Conservation (phyloP, 2,329 filamentous ascomycete species). For the Fusarium tanahbumbuense region DNA sequence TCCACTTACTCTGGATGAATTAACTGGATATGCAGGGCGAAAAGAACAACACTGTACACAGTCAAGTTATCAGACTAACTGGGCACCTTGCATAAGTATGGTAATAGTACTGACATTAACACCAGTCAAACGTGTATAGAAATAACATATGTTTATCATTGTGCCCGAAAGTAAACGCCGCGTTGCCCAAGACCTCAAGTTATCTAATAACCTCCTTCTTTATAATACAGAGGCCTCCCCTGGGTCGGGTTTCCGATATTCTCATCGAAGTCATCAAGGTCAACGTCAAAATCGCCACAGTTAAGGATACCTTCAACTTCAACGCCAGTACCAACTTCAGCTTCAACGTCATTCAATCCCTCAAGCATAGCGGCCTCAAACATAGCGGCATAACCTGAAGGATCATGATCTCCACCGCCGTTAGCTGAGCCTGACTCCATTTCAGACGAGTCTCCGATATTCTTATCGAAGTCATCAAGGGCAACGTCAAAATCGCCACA, state of each 20-base stretch:
- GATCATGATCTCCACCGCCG: no score
- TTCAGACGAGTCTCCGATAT: slow-evolving; percentile 13
- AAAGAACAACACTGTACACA: background rate
- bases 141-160: slow-evolving; percentile 5
- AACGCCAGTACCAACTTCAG: no score
- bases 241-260: slow-evolving; percentile 15
- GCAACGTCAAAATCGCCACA: slow-evolving; percentile 7
- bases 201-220: background rate
- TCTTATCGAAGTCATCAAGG: slow-evolving; percentile 52
- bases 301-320: no score
- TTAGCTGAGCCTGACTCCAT: no score
- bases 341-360: no score
- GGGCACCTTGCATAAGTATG: background rate
- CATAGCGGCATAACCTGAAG: no score
- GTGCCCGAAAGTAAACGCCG: slow-evolving; percentile 15
- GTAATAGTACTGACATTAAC: background rate
- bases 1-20: background rate
- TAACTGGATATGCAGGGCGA: background rate
- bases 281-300: background rate
- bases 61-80: background rate
- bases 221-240: background rate
- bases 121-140: background rate
- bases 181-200: background rate
- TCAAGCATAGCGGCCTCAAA: no score
- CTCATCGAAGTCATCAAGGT: slow-evolving; percentile 52